Evolutionary conservation across 1,139 yeast genomes (phyloP).

Genomic region (Arxiozyma slooffiae): DNA sequence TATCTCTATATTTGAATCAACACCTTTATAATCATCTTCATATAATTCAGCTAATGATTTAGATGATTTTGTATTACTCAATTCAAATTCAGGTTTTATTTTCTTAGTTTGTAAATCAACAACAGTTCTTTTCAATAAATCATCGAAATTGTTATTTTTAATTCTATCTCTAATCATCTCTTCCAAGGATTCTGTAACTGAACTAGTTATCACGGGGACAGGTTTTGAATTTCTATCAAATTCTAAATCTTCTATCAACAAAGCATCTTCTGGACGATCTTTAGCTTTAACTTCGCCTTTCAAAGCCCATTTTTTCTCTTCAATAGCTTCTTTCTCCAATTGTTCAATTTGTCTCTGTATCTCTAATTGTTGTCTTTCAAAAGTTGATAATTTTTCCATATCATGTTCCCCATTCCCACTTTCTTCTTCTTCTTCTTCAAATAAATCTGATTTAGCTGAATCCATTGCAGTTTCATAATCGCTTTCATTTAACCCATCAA

Average conservation of each 20-base stretch:
- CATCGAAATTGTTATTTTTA: slow-evolving; percentile 68
- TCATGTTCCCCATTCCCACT: slow-evolving; percentile 15
- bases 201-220: slow-evolving; percentile 88
- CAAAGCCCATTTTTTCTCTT: slow-evolving; percentile 88
- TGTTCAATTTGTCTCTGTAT: slow-evolving; percentile 67
- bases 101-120: slow-evolving; percentile 41
- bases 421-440: slow-evolving; percentile 44
- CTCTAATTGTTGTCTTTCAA: slow-evolving; percentile 72
- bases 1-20: slow-evolving; percentile 34
- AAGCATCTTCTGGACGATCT: slow-evolving; percentile 76
- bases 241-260: slow-evolving; percentile 58
- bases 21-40: slow-evolving; percentile 70
- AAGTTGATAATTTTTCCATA: slow-evolving; percentile 50
- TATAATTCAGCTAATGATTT: slow-evolving; percentile 88
- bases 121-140: slow-evolving; percentile 62
- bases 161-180: slow-evolving; percentile 81
- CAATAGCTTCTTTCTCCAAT: slow-evolving; percentile 78
- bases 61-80: slow-evolving; percentile 74
- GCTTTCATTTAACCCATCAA: slow-evolving; percentile 34
- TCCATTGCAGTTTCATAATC: slow-evolving; percentile 51
- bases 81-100: slow-evolving; percentile 46
- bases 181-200: slow-evolving; percentile 74
- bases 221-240: slow-evolving; percentile 71
- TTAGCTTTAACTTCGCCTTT: slow-evolving; percentile 82
- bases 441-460: slow-evolving; percentile 53